Evolutionary conservation across 2,329 filamentous ascomycete genomes (phyloP), one percentile per base, ranked within the genome.

Genomic region (Botrytis elliptica): DNA sequence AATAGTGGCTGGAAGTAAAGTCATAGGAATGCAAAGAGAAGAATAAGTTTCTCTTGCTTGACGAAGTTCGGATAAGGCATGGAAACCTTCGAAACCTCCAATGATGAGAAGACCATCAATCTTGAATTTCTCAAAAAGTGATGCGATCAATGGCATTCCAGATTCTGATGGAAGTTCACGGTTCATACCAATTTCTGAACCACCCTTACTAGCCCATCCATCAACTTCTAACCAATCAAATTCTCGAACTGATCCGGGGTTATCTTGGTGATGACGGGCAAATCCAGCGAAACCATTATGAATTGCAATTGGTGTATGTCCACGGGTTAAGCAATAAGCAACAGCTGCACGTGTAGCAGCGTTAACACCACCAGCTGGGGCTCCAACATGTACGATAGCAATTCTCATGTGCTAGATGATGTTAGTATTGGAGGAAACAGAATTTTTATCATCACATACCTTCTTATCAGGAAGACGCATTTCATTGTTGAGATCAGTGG

Each of bases 111-210:
- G 86, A 0, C 92, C 95, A 79, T 99, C 94, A 77, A 99, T 95
- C 76, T 92, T 89, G 86, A 97, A 96, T 79, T 92, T 86, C 81
- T 93, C 90, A 81, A 99, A 94, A 77, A 95, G 91, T 79, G 90
- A 89, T 49, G 95, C 95, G 40, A 96, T 93, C 64, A 88, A 89
- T 78, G 93, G 91, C 83, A 98, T 91, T 78, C 97, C 95, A 0
- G 89, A 90, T 79, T 97, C 95, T 33, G 89, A 90, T 9, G 96
- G 96, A 46, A 98, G 89, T 80, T 94, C 94, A 79, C 96, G 93
- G 86, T 99, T 99, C 40, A 95, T 99, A 78, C 96, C 96, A 80
- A 99, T 98, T 82, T 99, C 96, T 2, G 95, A 98, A 75, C 96
- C 96, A 81, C 96, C 96, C 84, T 94, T 95, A 84, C 94, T 97